Conservation (phyloP, 139 green algal species). For the Picochlorum sp. region DNA sequence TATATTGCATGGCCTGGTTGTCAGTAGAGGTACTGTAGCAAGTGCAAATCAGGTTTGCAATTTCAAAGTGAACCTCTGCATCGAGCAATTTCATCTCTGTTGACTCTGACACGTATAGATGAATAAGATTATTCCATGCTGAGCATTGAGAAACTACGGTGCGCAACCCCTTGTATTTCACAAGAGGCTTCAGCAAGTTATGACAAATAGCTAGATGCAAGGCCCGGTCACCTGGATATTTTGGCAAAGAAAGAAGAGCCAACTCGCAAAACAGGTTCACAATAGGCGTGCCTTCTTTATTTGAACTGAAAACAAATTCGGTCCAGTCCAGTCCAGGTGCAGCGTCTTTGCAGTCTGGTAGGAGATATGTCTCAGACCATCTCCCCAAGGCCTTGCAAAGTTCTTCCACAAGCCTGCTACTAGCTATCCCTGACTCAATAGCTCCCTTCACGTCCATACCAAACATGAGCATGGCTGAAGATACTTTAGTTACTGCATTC, state of each 20-base stretch:
- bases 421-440: conserved; percentile 28
- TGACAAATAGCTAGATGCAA: conserved; percentile 30
- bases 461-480: conserved; percentile 1
- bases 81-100: neutral
- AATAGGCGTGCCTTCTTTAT: neutral
- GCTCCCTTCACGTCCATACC: conserved; percentile 30
- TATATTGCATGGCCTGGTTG: too few relatives aligned
- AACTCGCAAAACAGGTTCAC: conserved; percentile 41
- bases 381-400: conserved; percentile 44
- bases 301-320: neutral
- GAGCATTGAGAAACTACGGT: conserved; percentile 29
- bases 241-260: conserved; percentile 20
- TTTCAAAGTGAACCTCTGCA: conserved; percentile 13
- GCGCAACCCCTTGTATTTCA: conserved; percentile 31
- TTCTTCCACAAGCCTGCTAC: conserved; percentile 72
- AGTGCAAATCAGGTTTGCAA: neutral
- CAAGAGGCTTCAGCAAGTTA: conserved; percentile 47
- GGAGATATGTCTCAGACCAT: conserved; percentile 84
- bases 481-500: neutral
- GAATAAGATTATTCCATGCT: conserved; percentile 43
- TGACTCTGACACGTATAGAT: conserved; percentile 22
- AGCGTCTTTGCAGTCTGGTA: conserved; percentile 39
- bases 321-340: conserved; percentile 4
- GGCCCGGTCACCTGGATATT: conserved; percentile 21
- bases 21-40: neutral